Base-by-base conservation (phyloP, 116 monocot genomes). In the Zostera marina region DNA sequence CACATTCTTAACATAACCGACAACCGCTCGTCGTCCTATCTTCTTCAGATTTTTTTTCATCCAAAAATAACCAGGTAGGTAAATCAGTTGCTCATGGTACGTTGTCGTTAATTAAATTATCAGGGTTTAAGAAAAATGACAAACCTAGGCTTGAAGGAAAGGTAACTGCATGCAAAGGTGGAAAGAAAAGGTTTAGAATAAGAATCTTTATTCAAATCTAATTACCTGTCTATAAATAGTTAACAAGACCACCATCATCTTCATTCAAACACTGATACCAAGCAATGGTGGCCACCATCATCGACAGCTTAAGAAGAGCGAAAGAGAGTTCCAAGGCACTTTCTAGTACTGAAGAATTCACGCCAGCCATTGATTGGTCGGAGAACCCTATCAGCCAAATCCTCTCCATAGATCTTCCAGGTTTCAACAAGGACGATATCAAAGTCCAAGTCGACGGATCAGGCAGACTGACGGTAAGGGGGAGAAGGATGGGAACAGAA, bases 401-500 rank as follows among this genome's bases (percentile, higher is more conserved):
- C 54, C 73, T 81, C 44, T 49, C 19, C 10, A 4, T 81, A 41
- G 26, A 64, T 19, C 70, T 81, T 64, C 66, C 81, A 41, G 81
- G 72, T 41, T 90, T 90, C 66, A 67, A 58, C 15, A 79, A 62
- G 73, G 81, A 76, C 47, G 78, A 90, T 10, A 48, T 90, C 20
- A 84, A 38, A 42, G 76, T 90, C 15, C 71, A 70, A 68, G 53
- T 78, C 1, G 81, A 90, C 43, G 25, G 61, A 39, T 38, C 58
- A 5, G 76, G 75, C 26, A 81, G 76, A 43, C 17, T 91, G 2
- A 66, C 67, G 4, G 54, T 85, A 9, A 68, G 40, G 11, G 84
- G 89, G 20, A 63, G 44, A 21, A 76, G 61, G 49, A 11, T 41
- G 20, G 21, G 23, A 19, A 57, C 17, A 1, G 47, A 25, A n/a